These are phyloP conservation scores for Zymoseptoria crescenta DNA, from an alignment of 2,329 filamentous ascomycete species.

Conservation along the genomic window DNA sequence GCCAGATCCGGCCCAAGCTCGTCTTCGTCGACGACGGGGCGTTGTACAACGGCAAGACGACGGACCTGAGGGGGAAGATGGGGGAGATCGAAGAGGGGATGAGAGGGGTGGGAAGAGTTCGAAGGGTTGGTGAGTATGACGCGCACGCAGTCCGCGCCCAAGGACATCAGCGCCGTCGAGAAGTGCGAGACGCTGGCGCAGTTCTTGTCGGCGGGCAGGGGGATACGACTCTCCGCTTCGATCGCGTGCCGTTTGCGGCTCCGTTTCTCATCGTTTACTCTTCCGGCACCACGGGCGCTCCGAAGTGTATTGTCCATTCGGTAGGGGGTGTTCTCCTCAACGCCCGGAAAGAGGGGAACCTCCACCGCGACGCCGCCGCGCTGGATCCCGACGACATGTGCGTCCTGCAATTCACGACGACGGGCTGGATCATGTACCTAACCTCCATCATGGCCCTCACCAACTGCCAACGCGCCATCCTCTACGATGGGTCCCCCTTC, in stretches of 20 bases:
- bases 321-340: slow-evolving; percentile 58
- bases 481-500: slow-evolving; percentile 83
- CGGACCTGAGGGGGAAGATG: slow-evolving; percentile 69
- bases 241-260: slow-evolving; percentile 60
- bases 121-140: slow-evolving; percentile 57
- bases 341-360: slow-evolving; percentile 50
- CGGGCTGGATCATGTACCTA: slow-evolving; percentile 87
- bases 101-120: slow-evolving; percentile 51
- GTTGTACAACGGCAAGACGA: slow-evolving; percentile 68
- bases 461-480: slow-evolving; percentile 52
- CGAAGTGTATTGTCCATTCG: slow-evolving; percentile 79
- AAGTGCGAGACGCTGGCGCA: slow-evolving; percentile 36
- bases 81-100: slow-evolving; percentile 56
- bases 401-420: slow-evolving; percentile 55
- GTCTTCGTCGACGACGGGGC: slow-evolving; percentile 79
- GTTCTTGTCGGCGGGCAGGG: slow-evolving; percentile 36
- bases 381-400: slow-evolving; percentile 26
- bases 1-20: slow-evolving; percentile 68
- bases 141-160: slow-evolving; percentile 51
- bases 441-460: slow-evolving; percentile 51
- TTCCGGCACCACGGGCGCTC: slow-evolving; percentile 72
- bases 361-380: slow-evolving; percentile 44
- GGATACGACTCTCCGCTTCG: slow-evolving; percentile 44
- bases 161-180: slow-evolving; percentile 51
- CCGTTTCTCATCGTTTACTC: slow-evolving; percentile 67